Conservation (phyloP, 306 rosid species). For the Castanopsis chinensis region DNA sequence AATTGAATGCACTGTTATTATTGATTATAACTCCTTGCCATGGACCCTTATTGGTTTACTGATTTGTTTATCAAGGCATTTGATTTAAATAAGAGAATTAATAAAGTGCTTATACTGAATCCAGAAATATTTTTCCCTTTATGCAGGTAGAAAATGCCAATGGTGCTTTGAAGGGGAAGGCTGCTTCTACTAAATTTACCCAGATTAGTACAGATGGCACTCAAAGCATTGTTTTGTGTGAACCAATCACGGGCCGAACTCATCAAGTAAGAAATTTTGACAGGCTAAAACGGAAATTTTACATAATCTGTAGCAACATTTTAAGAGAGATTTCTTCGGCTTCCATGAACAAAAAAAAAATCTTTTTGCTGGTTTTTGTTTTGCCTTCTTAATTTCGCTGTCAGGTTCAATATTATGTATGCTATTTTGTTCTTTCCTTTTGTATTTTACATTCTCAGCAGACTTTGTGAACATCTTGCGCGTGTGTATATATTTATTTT, state of each 20-base stretch:
- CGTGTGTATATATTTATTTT: too few relatives aligned
- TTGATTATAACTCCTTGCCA: neutral
- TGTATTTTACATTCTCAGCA: neutral
- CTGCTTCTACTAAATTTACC: constrained; percentile 72
- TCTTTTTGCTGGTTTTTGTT: neutral
- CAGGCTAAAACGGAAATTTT: neutral
- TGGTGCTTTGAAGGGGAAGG: constrained; percentile 56
- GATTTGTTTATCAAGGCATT: neutral
- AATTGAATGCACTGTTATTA: neutral
- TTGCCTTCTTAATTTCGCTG: neutral
- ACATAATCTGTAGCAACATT: neutral
- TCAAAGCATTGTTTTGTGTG: constrained; percentile 71
- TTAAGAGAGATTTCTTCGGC: neutral
- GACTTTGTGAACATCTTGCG: neutral
- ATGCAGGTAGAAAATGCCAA: constrained; percentile 46
- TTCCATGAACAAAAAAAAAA: neutral
- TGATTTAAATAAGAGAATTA: neutral
- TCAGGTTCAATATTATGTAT: neutral
- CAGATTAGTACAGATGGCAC: constrained; percentile 61
- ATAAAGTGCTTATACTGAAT: constrained; percentile 13
- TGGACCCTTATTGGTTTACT: neutral
- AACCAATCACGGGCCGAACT: constrained; percentile 85
- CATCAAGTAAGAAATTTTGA: constrained; percentile 59
- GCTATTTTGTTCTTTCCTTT: too few relatives aligned
- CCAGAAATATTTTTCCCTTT: constrained; percentile 18